Evolutionary conservation across 345 rosid species (phyloP), one percentile per base, ranked within the genome.

Genomic region (Reutealis trisperma): DNA sequence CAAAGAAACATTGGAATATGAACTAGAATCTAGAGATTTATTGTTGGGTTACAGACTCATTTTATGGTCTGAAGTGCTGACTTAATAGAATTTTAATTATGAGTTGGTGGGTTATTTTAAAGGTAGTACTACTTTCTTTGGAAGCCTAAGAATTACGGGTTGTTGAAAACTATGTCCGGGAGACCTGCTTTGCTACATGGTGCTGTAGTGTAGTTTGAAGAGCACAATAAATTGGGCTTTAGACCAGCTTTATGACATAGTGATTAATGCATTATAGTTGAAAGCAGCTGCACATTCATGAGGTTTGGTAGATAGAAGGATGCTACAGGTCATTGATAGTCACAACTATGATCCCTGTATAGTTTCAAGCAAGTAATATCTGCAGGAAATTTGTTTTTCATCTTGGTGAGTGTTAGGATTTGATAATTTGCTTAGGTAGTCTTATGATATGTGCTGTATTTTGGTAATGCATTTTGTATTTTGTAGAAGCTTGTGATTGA

Each of bases 21-120:
- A 55, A 37, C 24, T 37, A 71, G 75, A 13, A 41, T 21, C 65
- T 58, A 58, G 32, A 72, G 75, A 47, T 47, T 59, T 13, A 41
- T 59, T 41, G n/a, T 61, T 11, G 8, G 32, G 55, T 21, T 37
- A 61, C 24, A 22, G 16, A 42, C 19, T 14, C 66, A 22, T 58
- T 55, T 68, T 19, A 8, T 54, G 72, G 34, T 41, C 21, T 22
- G 64, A 34, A 37, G 24, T 71, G 74, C 62, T 14, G 42, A 51
- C 22, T 15, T 25, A 21, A 14, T 24, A 52, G 61, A 70, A 52
- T 30, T 70, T 16, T 37, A 37, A 37, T 37, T 37, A 37, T 37
- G 41, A 37, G 41, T 25, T 42, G 58, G 24, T 73, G 5, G 58
- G 41, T 37, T 37, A 37, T 37, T 37, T 37, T 37, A 37, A n/a